Evolutionary conservation across 768 basidiomycete genomes (phyloP).

Genomic region (Mycena vitilis): DNA sequence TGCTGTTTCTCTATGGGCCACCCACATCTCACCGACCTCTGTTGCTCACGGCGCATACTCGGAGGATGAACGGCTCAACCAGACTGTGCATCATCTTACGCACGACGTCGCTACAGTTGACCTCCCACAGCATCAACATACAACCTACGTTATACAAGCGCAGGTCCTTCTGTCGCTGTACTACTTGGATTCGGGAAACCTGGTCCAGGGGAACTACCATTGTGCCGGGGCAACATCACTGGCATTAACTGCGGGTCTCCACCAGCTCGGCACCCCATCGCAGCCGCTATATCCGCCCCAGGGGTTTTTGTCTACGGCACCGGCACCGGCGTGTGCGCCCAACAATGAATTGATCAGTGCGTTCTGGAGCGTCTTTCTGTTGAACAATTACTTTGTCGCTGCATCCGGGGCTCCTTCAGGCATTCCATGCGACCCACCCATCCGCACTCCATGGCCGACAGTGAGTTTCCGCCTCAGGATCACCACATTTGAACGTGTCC

Average conservation of each 20-base stretch:
- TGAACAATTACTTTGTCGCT: slow-evolving; percentile 30
- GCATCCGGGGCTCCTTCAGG: slow-evolving; percentile 16
- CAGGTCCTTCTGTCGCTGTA: slow-evolving; percentile 29
- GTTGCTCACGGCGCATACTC: slow-evolving; percentile 1
- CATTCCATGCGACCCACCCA: slow-evolving; percentile 14
- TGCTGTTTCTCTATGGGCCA: slow-evolving; percentile 31
- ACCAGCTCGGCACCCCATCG: slow-evolving; percentile 2
- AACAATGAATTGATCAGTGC: slow-evolving; percentile 13
- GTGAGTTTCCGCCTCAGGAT: neutral
- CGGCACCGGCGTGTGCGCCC: neutral
- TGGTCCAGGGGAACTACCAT: slow-evolving; percentile 17
- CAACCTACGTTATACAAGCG: slow-evolving; percentile 21
- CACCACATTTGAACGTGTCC: neutral
- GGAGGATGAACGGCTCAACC: slow-evolving; percentile 15
- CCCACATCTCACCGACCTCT: slow-evolving; percentile 1
- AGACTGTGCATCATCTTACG: neutral
- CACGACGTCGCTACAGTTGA: neutral
- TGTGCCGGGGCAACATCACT: slow-evolving; percentile 27
- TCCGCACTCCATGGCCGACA: slow-evolving; percentile 25
- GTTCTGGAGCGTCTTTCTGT: slow-evolving; percentile 29
- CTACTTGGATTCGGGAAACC: slow-evolving; percentile 15
- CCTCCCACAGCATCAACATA: neutral
- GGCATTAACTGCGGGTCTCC: slow-evolving; percentile 21
- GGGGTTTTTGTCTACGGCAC: neutral
- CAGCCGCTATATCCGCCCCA: neutral